These are phyloP conservation scores for Asclepias syriaca DNA, from an alignment of 257 asterid species.

Conservation along the genomic window DNA sequence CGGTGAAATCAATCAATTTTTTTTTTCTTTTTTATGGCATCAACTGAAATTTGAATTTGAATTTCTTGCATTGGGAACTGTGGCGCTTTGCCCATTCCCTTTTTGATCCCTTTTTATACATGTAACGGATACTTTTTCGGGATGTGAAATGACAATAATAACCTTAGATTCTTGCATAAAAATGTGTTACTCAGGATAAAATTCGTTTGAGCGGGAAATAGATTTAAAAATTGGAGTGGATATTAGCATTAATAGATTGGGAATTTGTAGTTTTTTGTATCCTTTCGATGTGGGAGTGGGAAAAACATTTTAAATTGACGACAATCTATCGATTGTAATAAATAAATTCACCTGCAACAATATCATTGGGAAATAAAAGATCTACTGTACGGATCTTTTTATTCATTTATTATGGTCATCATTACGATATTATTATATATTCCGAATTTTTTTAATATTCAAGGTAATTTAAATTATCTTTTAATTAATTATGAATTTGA, in stretches of 20 bases:
- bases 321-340: neutral
- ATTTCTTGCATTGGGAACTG: conserved; percentile 38
- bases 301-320: neutral
- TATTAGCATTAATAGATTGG: neutral
- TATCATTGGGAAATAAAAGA: neutral
- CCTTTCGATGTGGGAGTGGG: no score
- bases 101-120: neutral
- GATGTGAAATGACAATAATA: no score
- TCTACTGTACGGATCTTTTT: no score
- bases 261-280: no score
- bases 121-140: conserved; percentile 25
- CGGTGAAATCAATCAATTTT: conserved; percentile 17
- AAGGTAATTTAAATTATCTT: no score
- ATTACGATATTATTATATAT: no score
- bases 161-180: no score
- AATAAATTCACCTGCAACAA: neutral
- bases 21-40: conserved; percentile 13
- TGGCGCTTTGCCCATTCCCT: conserved; percentile 5
- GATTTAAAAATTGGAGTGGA: neutral
- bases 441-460: no score
- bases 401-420: no score
- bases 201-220: neutral
- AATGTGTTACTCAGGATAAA: no score
- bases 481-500: no score
- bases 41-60: conserved; percentile 76